phyloP scores from a whole-genome alignment of 306 rosid species.

The Arachis hypogaea region DNA sequence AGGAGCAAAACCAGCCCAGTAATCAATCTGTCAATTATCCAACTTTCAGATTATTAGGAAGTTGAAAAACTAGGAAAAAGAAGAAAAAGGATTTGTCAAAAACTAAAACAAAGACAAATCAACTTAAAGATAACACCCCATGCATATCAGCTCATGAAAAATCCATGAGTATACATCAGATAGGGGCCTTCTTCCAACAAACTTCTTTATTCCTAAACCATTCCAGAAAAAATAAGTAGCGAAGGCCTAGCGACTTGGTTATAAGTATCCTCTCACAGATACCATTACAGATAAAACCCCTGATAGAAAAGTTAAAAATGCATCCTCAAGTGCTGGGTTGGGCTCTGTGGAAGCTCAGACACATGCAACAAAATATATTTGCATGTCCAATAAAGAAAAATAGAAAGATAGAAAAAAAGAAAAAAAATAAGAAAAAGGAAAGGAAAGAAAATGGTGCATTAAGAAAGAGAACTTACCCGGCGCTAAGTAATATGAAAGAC shows the following conservation, averaged over 20 bases:
- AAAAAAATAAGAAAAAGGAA: no score
- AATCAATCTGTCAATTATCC: slow-evolving; percentile 40
- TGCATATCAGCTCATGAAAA: not conserved
- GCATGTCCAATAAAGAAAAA: not conserved
- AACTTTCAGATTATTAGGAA: slow-evolving; percentile 12
- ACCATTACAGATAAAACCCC: not conserved
- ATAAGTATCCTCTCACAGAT: slow-evolving; percentile 3
- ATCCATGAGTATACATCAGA: not conserved
- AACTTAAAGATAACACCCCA: not conserved
- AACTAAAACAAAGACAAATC: not conserved
- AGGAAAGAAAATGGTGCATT: not conserved
- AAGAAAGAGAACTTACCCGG: slow-evolving; percentile 43
- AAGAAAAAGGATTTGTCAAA: not conserved
- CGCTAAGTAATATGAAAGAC: slow-evolving; percentile 46
- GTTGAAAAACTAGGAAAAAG: not conserved
- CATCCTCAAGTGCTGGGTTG: not conserved
- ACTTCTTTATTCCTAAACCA: not conserved
- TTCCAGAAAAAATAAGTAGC: slow-evolving; percentile 4
- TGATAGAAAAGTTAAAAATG: not conserved
- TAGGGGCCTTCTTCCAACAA: not conserved
- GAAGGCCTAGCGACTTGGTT: not conserved
- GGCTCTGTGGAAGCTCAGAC: not conserved
- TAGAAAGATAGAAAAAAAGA: not conserved
- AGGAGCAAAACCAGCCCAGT: slow-evolving; percentile 48
- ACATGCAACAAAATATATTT: not conserved